Conservation (phyloP, 192 early-diverging fungal genomes). For the Radiomyces spectabilis region DNA sequence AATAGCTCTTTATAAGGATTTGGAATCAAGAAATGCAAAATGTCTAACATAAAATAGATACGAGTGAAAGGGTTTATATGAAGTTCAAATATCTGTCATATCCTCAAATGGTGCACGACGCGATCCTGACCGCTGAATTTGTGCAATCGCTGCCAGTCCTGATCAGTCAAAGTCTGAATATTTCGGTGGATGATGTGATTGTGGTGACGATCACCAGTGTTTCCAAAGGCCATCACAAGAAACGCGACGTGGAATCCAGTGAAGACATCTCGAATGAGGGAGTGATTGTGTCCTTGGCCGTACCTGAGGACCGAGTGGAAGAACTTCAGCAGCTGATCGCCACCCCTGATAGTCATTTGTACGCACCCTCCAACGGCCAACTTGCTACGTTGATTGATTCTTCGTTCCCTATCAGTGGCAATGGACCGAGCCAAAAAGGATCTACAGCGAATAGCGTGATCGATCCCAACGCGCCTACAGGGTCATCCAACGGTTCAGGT, state of each 20-base stretch:
- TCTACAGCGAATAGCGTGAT: neutral
- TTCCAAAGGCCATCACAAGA: too few species aligned
- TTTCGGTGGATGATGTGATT: conserved; percentile 14
- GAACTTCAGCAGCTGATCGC: conserved; percentile 10
- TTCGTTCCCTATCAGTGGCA: conserved; percentile 11
- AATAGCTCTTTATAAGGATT: neutral
- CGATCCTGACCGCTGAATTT: conserved; percentile 18
- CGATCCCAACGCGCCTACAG: neutral
- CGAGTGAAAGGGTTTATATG: conserved; percentile 1
- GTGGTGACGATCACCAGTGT: conserved; percentile 13
- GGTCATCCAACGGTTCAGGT: neutral
- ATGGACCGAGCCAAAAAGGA: neutral
- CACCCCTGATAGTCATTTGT: conserved; percentile 8
- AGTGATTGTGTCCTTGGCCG: conserved; percentile 14
- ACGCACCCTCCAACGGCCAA: conserved; percentile 5
- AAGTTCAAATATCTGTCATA: conserved; percentile 20
- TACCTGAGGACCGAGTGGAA: conserved; percentile 7
- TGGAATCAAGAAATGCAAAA: neutral
- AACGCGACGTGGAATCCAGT: neutral
- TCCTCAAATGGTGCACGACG: conserved; percentile 11
- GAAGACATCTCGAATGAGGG: neutral
- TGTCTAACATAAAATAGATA: neutral
- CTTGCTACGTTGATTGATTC: conserved; percentile 17
- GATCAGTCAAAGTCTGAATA: conserved; percentile 4
- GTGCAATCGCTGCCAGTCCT: conserved; percentile 14